Conservation (phyloP, 257 asterid genomes). For the Anisodus tanguticus region DNA sequence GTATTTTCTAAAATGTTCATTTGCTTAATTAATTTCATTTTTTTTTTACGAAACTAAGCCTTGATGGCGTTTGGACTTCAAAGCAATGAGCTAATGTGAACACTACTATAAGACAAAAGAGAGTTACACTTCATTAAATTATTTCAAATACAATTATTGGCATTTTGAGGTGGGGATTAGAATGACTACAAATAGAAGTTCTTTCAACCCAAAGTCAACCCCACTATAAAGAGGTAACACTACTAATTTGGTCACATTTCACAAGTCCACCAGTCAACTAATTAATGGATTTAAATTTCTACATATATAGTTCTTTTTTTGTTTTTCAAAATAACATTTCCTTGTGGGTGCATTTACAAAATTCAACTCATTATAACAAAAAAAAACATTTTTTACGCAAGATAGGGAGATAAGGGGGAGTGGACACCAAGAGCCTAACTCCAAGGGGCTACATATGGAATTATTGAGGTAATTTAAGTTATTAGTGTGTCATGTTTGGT, state of each 20-base stretch:
- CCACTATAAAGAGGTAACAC: not conserved
- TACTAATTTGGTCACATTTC: constrained; percentile 24
- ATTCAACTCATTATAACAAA: not conserved
- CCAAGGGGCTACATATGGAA: not conserved
- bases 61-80: constrained; percentile 13
- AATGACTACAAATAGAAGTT: not conserved
- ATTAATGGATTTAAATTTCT: constrained; percentile 35
- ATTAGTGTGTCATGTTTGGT: not conserved
- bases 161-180: constrained; percentile 4
- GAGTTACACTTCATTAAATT: not conserved
- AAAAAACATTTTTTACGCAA: not conserved
- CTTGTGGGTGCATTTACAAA: too few relatives aligned
- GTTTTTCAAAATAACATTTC: not conserved
- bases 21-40: too few relatives aligned
- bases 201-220: constrained; percentile 19
- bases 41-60: too few relatives aligned
- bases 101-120: not conserved
- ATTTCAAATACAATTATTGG: constrained; percentile 5
- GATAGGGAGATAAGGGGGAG: too few relatives aligned
- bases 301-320: not conserved
- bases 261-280: constrained; percentile 42
- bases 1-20: too few relatives aligned
- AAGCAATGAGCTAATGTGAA: not conserved
- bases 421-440: constrained; percentile 26
- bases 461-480: not conserved